A percentile compares a stretch with the other conserved stretches of the same genome.
phyloP scores from a whole-genome alignment of 495 filamentous ascomycete species.

The Penicillium angulare region DNA sequence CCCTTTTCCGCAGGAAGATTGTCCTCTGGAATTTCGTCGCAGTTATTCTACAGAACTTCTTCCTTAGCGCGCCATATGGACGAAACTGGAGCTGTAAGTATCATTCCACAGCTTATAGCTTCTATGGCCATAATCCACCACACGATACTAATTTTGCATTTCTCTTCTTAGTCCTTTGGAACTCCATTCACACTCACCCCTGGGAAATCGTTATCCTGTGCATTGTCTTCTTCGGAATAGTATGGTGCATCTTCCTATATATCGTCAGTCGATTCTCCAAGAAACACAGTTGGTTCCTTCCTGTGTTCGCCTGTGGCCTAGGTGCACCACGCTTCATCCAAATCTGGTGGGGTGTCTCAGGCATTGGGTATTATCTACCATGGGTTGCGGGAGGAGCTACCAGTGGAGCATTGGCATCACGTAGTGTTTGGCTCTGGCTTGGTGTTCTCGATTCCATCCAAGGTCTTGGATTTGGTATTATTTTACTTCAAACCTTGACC shows the following conservation, averaged over 20 bases:
- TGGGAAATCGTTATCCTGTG: slow-evolving; percentile 46
- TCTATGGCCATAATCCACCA: neutral
- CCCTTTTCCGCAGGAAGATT: slow-evolving; percentile 44
- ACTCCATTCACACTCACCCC: slow-evolving; percentile 35
- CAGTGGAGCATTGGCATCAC: slow-evolving; percentile 42
- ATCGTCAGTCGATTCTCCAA: slow-evolving; percentile 43
- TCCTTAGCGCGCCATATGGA: slow-evolving; percentile 48
- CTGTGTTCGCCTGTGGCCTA: slow-evolving; percentile 50
- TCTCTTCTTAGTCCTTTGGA: slow-evolving; percentile 39
- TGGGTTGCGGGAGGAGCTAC: slow-evolving; percentile 42
- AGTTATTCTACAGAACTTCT: slow-evolving; percentile 50
- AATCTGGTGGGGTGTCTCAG: slow-evolving; percentile 51
- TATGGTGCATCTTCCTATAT: slow-evolving; percentile 43
- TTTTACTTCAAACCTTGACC: slow-evolving; percentile 47
- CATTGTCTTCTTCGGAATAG: slow-evolving; percentile 43
- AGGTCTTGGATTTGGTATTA: slow-evolving; percentile 51
- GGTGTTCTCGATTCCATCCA: slow-evolving; percentile 50
- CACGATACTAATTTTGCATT: slow-evolving; percentile 12
- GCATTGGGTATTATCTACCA: slow-evolving; percentile 45
- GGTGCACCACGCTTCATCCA: slow-evolving; percentile 50
- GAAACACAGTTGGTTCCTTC: slow-evolving; percentile 48
- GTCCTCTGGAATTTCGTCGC: slow-evolving; percentile 48
- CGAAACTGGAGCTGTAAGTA: slow-evolving; percentile 49
- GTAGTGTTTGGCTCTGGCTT: slow-evolving; percentile 51
- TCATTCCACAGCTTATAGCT: neutral